phyloP scores from a whole-genome alignment of 768 basidiomycete genomes.

The Russula dissimulans region DNA sequence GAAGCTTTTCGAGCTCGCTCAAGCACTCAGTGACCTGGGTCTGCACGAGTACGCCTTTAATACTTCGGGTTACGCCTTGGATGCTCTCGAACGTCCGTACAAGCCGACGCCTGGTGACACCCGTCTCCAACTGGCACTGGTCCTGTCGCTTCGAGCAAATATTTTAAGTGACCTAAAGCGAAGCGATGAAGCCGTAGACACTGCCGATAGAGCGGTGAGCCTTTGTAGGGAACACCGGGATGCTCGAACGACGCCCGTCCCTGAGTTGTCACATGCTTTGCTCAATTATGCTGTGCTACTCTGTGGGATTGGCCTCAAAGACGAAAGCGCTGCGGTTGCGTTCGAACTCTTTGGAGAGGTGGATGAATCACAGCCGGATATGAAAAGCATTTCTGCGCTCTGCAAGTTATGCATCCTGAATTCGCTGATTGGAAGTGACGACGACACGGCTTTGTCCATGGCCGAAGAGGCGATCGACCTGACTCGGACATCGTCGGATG shows the following conservation, averaged over 20 bases:
- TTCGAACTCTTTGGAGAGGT: conserved; percentile 1
- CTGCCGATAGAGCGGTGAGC: background rate
- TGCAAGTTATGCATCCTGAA: background rate
- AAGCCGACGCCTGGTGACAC: background rate
- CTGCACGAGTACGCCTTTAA: background rate
- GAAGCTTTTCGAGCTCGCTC: background rate
- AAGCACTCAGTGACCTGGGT: conserved; percentile 11
- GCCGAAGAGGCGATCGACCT: background rate
- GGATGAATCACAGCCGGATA: background rate
- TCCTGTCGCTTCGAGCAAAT: conserved; percentile 1
- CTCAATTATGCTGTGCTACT: conserved; percentile 4
- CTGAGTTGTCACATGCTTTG: background rate
- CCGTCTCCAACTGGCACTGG: background rate
- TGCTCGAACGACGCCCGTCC: background rate
- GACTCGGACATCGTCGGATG: background rate
- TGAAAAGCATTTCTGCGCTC: background rate
- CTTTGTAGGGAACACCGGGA: background rate
- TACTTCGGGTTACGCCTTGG: background rate
- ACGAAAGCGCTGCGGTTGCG: background rate
- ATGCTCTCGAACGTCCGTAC: background rate
- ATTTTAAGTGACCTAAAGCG: conserved; percentile 6
- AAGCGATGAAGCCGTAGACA: background rate
- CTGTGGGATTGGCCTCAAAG: background rate
- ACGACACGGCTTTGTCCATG: background rate
- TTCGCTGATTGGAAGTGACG: background rate